A percentile compares a stretch with the other conserved stretches of the same genome.
These are phyloP conservation scores for Penicillium arizonense DNA, from an alignment of 495 filamentous ascomycete species.

Conservation along the genomic window DNA sequence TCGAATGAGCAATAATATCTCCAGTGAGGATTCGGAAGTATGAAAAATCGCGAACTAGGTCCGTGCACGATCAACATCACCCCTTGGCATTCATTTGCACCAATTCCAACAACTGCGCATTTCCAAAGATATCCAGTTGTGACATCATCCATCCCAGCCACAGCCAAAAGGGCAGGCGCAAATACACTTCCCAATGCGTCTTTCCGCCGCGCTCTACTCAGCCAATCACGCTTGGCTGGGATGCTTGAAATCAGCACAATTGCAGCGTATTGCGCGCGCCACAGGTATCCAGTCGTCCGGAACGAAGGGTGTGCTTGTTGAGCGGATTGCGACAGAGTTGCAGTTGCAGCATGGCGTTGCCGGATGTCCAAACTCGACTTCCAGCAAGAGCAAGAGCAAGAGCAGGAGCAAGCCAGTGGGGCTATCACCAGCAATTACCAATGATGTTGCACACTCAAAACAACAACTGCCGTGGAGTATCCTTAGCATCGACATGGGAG, in stretches of 20 bases:
- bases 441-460: neutral
- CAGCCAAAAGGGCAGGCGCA: neutral
- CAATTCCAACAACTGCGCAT: no score
- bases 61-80: no score
- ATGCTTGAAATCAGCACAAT: slow-evolving; percentile 42
- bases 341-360: slow-evolving; percentile 1
- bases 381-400: neutral
- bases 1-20: no score
- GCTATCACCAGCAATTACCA: neutral
- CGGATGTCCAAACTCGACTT: neutral
- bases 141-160: neutral
- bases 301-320: slow-evolving; percentile 42
- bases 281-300: slow-evolving; percentile 52
- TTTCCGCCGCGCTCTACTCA: slow-evolving; percentile 1
- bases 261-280: slow-evolving; percentile 50
- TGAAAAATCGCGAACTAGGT: no score
- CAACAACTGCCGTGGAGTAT: slow-evolving; percentile 40
- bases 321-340: slow-evolving; percentile 25
- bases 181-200: slow-evolving; percentile 15
- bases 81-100: no score
- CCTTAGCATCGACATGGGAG: slow-evolving; percentile 84
- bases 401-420: neutral
- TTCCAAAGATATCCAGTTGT: no score
- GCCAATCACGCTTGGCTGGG: slow-evolving; percentile 28
- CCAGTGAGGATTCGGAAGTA: no score